Conservation (phyloP, 2,329 filamentous ascomycete genomes). For the Neonectria magnoliae region DNA sequence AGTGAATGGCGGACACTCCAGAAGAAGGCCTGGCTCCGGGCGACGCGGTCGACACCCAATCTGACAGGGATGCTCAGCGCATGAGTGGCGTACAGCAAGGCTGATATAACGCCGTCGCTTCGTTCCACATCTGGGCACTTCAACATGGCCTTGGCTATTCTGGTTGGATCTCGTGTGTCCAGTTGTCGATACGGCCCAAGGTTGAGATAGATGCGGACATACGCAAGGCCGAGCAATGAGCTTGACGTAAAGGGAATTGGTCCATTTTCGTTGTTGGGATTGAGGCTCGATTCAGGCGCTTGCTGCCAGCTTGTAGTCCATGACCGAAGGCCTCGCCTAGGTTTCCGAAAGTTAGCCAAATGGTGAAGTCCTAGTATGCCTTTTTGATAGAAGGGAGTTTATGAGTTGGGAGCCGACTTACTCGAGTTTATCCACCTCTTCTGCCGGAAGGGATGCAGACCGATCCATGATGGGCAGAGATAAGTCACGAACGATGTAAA, state of each 20-base stretch:
- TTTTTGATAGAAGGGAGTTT: not conserved
- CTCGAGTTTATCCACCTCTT: conserved; percentile 51
- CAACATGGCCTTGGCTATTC: conserved; percentile 52
- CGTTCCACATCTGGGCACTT: conserved; percentile 54
- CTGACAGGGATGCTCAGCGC: conserved; percentile 65
- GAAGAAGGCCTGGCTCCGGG: conserved; percentile 64
- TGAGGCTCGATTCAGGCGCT: conserved; percentile 50
- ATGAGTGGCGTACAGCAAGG: conserved; percentile 63
- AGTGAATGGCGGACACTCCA: conserved; percentile 68
- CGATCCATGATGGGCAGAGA: conserved; percentile 48
- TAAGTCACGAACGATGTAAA: conserved; percentile 51
- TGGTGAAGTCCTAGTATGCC: not conserved
- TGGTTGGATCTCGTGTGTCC: conserved; percentile 53
- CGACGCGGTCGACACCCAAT: conserved; percentile 63
- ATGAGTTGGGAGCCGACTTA: conserved; percentile 26
- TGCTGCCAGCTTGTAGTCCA: conserved; percentile 54
- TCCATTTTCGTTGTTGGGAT: conserved; percentile 53
- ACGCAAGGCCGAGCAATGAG: conserved; percentile 57
- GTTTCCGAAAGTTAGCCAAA: not conserved
- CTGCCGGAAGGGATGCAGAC: conserved; percentile 44
- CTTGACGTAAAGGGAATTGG: conserved; percentile 57
- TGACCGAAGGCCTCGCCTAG: conserved; percentile 47
- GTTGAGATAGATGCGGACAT: conserved; percentile 57
- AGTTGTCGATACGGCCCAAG: conserved; percentile 55
- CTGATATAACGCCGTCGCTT: conserved; percentile 58